Evolutionary conservation across 805 yeast genomes (phyloP).

Genomic region (Starmerella apicola): DNA sequence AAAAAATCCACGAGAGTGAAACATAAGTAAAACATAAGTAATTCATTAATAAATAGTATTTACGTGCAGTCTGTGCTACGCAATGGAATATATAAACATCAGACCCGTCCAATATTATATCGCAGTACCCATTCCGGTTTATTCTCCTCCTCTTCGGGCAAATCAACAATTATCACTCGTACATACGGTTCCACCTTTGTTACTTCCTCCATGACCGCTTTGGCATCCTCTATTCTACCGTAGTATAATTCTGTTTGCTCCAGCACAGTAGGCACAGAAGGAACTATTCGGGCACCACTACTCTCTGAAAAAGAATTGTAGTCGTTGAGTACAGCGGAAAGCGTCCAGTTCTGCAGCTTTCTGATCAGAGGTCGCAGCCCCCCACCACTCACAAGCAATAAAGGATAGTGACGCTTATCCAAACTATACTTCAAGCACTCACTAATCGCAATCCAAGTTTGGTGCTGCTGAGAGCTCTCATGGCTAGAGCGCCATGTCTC

Average conservation of each 20-base stretch:
- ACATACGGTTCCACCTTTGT: background rate
- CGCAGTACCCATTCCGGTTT: constrained; percentile 9
- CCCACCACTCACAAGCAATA: constrained; percentile 65
- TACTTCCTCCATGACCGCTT: constrained; percentile 18
- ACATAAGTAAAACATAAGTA: no score
- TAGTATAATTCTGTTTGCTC: constrained; percentile 53
- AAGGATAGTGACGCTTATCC: constrained; percentile 49
- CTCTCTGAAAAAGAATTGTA: constrained; percentile 66
- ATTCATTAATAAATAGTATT: no score
- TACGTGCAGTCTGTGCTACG: no score
- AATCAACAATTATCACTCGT: constrained; percentile 7
- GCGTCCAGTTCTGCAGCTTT: constrained; percentile 78
- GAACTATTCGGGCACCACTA: constrained; percentile 36
- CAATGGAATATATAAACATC: background rate
- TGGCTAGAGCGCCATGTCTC: constrained; percentile 30
- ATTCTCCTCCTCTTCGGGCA: background rate
- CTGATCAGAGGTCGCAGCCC: constrained; percentile 72
- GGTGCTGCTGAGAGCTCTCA: constrained; percentile 8
- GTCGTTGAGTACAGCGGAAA: constrained; percentile 71
- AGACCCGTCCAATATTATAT: background rate
- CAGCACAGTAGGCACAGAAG: constrained; percentile 67
- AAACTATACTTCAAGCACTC: constrained; percentile 55
- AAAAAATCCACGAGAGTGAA: no score
- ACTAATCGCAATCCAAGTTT: constrained; percentile 33
- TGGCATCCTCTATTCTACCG: constrained; percentile 34